These are phyloP conservation scores for Chlamydomonas sp. DNA, from an alignment of 139 green algal species.

Conservation along the genomic window DNA sequence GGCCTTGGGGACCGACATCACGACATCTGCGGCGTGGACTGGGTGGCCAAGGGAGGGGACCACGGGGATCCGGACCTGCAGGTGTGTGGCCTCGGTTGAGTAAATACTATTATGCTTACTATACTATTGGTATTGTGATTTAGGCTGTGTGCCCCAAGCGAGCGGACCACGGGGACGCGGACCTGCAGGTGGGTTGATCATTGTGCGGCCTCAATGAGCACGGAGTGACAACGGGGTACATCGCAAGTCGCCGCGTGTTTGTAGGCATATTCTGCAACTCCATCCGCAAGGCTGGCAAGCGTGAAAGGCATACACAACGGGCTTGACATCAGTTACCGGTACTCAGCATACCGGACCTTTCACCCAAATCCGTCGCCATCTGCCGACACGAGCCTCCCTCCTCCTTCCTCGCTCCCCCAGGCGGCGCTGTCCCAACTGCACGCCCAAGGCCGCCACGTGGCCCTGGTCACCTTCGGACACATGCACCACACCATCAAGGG, in stretches of 20 bases:
- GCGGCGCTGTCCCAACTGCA: constrained; percentile 8
- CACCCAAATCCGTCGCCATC: constrained; percentile 32
- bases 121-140: too few species aligned
- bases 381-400: constrained; percentile 21
- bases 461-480: constrained; percentile 76
- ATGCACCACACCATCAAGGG: constrained; percentile 74
- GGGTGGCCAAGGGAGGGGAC: constrained; percentile 12
- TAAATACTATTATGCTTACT: too few species aligned
- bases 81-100: neutral
- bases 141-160: too few species aligned
- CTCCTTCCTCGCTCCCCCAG: neutral
- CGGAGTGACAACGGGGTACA: too few species aligned
- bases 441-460: constrained; percentile 20
- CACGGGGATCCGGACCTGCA: constrained; percentile 34
- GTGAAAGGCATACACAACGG: too few species aligned
- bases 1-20: constrained; percentile 59
- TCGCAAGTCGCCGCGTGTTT: too few species aligned
- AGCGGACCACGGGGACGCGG: constrained; percentile 65
- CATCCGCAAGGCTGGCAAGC: too few species aligned
- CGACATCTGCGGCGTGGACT: constrained; percentile 58
- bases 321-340: too few species aligned
- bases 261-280: too few species aligned
- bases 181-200: constrained; percentile 45
- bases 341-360: too few species aligned
- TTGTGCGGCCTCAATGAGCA: too few species aligned